These are phyloP conservation scores for Amaranthus cruentus DNA, from an alignment of 148 eudicot species.

Conservation along the genomic window DNA sequence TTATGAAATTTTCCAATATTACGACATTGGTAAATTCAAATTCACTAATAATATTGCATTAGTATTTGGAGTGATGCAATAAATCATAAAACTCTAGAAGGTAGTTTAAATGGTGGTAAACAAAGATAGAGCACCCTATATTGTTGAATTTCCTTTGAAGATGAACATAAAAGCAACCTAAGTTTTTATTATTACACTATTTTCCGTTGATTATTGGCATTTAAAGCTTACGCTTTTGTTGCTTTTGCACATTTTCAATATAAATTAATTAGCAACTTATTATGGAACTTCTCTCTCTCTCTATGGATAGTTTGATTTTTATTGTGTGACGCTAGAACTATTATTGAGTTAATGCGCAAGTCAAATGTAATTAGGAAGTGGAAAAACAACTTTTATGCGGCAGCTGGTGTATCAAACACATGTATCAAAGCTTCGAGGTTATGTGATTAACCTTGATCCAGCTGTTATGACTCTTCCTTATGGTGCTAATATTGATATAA, in stretches of 20 bases:
- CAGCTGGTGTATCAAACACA: constrained; percentile 75
- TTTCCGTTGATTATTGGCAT: neutral
- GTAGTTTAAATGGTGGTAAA: too few relatives aligned
- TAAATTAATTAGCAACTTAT: neutral
- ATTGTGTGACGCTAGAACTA: neutral
- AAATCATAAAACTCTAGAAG: too few relatives aligned
- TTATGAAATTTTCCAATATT: too few relatives aligned
- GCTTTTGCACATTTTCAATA: neutral
- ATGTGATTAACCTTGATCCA: constrained; percentile 90
- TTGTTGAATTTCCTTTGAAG: too few relatives aligned
- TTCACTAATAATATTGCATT: too few relatives aligned
- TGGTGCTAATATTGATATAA: constrained; percentile 90
- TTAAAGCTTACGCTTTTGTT: neutral
- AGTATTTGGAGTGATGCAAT: too few relatives aligned
- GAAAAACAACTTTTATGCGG: constrained; percentile 85
- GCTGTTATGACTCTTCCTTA: constrained; percentile 86
- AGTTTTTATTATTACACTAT: neutral
- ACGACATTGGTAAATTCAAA: too few relatives aligned
- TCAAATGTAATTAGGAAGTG: constrained; percentile 60
- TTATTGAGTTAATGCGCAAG: neutral
- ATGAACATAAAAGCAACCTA: too few relatives aligned
- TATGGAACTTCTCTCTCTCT: neutral
- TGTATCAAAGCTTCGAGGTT: constrained; percentile 67
- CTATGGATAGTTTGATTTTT: neutral
- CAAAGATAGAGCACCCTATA: too few relatives aligned